Evolutionary conservation across 148 eudicot species (phyloP), one percentile per base, ranked within the genome.

Genomic region (Chenopodium suecicum): DNA sequence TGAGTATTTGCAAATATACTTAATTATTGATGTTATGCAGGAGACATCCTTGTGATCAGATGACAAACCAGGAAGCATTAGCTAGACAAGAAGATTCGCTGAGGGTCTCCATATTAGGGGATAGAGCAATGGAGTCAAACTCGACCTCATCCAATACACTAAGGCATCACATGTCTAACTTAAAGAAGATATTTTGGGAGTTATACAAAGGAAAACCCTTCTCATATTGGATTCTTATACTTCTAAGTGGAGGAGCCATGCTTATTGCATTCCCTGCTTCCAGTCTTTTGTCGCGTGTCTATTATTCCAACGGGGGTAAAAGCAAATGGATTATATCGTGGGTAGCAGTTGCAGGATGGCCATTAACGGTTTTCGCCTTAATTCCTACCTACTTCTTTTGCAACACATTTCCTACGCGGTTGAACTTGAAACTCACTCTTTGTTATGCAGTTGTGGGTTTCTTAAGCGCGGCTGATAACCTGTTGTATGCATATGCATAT

Each of bases 321-420:
- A 92, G 92, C 77, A 94, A 94, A 82, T 94, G 98, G 96, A 91
- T 94, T 75, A 89, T 90, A 80, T 88, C 96, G 14, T 94, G 96
- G 98, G 88, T 89, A 22, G 87, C 94, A 4, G 98, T 91, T 37
- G 96, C 88, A 1, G 98, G 94, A 77, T 94, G 98, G 98, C 98
- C 98, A 14, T 67, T 94, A 3, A 76, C 94, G 4, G 89, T 87
- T 29, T 9, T 91, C 1, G 87, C 87, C 34, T 74, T 94, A 29
- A 12, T 91, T 44, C 93, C 96, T 1, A 82, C 83, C 1, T 92
- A 92, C 83, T 78, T 88, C 73, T 54, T 91, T 34, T 75, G 80
- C 76, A 84, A 84, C 85, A 84, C 80, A 17, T 67, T 8, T 65
- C 98, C 96, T 4, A 91, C 94, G 64, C 89, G 88, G 31, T 48